Evolutionary conservation across 441 rosid species (phyloP).

Genomic region (Eruca vesicaria): DNA sequence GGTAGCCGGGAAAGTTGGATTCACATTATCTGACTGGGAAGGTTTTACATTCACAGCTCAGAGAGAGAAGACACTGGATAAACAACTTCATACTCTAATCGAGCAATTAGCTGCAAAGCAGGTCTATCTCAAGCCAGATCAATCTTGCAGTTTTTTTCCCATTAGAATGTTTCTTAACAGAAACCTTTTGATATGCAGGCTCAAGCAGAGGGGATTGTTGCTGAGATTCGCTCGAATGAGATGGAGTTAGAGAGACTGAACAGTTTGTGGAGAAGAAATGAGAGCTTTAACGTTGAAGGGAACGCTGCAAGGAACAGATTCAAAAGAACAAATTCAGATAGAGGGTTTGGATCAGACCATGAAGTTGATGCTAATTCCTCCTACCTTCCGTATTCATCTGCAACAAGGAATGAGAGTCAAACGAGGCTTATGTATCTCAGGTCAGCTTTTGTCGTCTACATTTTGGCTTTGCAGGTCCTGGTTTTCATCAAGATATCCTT

Average conservation of each 20-base stretch:
- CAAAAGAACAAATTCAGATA: conserved; percentile 58
- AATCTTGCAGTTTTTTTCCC: neutral
- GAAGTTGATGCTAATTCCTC: conserved; percentile 41
- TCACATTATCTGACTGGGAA: conserved; percentile 10
- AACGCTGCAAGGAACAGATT: conserved; percentile 70
- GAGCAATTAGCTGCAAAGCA: conserved; percentile 91
- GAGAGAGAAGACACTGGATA: conserved; percentile 86
- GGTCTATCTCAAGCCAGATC: conserved; percentile 42
- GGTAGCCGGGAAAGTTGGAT: neutral
- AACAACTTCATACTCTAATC: conserved; percentile 82
- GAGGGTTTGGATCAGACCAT: conserved; percentile 55
- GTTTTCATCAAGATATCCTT: conserved; percentile 89
- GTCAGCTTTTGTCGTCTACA: conserved; percentile 83
- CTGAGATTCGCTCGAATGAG: conserved; percentile 71
- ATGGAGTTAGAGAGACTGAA: conserved; percentile 76
- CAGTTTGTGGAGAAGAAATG: conserved; percentile 59
- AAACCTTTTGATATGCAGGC: conserved; percentile 40
- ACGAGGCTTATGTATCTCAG: conserved; percentile 72
- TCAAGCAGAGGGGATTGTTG: conserved; percentile 84
- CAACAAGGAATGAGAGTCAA: conserved; percentile 56
- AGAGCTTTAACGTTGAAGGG: conserved; percentile 53
- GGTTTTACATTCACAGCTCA: conserved; percentile 52
- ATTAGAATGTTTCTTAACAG: conserved; percentile 7
- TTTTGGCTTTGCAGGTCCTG: conserved; percentile 65
- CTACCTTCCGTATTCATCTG: conserved; percentile 58